Base-by-base conservation (phyloP, 352 stramenopile genomes). In the Pythium pyrilobum region DNA sequence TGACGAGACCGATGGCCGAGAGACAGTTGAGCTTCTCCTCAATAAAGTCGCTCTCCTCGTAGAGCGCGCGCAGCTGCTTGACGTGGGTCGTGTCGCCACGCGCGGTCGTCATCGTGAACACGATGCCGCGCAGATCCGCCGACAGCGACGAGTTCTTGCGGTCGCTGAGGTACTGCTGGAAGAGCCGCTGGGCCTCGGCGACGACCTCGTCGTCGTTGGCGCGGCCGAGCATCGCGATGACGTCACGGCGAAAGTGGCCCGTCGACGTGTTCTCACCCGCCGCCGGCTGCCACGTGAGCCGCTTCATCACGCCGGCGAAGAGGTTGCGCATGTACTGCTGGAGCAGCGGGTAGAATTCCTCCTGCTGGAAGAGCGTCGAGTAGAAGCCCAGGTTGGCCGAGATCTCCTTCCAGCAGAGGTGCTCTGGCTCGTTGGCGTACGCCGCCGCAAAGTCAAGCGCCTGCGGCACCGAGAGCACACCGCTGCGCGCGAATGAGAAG, bases 401-500 rank as follows among this genome's bases (percentile, higher is more conserved):
- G 25, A 91, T 73, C 46, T 89, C 78, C 59, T 86, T 88, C 82
- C 82, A 93, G 66, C 77, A 87, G 24, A 89, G 38, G 52, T 87
- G 67, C 43, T 86, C 78, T 3, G 80, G 59, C 54, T 93, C 80
- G 24, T 74, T 52, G 4, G 52, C 59, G 52, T 89, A 89, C 23
- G 80, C 77, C 23, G 66, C 69, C 28, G 66, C 76, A 36, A 91
- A 91, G 56, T 89, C 76, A 13, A 93, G 53, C 12, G 82, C 80
- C 33, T 77, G 58, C 8, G 77, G 64, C 25, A 89, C 55, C 0
- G 66, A 59, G 29, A 89, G 44, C 28, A 80, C 67, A 6, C 81
- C 83, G 32, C 70, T 78, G 18, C 75, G 73, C 13, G 96, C 88
- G 45, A 98, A 86, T 23, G 93, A 77, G 63, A 98, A 98, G 11